Evolutionary conservation across 2,329 filamentous ascomycete species (phyloP), one percentile per base, ranked within the genome.

Genomic region (Claviceps maximensis): DNA sequence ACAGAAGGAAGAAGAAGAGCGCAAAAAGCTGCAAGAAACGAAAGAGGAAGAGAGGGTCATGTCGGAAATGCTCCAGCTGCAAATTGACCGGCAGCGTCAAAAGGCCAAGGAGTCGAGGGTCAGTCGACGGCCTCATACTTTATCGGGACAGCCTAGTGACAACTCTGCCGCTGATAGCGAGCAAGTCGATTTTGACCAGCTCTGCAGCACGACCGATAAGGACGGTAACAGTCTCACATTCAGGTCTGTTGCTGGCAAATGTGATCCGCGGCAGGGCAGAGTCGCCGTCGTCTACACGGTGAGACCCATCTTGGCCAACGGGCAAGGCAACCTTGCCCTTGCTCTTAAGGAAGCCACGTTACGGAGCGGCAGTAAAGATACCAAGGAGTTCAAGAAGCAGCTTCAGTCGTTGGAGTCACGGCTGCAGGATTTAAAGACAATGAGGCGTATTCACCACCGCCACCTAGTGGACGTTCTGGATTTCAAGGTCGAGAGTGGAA

Each of bases 401-500:
- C 74, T 96, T 50, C 84, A 89, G 61, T 76, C 77, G 8, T 77
- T 95, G 25, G 90, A 96, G 66, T 78, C 79, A 42, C 79, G 86
- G 55, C 74, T 98, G 38, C 86, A 91, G 58, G 75, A 79, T 10
- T 71, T 94, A 50, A 93, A 87, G 65, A 73, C 78, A 1, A 71
- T 89, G 47, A 93, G 87, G 64, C 80, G 78, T 58, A 71, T 93
- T 41, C 79, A 80, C 4, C 89, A 96, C 64, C 77, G 80, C 25
- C 88, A 89, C 62, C 71, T 97, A 13, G 77, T 93, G 45, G 82
- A 86, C 49, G 75, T 97, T 40, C 74, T 95, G 54, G 89, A 90
- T 56, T 94, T 89, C 69, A 89, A 87, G 60, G 86, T 96, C 56
- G 76, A 85, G 62, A 73, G 77, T 45, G 71, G 70, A 57, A 69